Evolutionary conservation across 2,329 filamentous ascomycete species (phyloP).

Genomic region (Esteya vermicola): DNA sequence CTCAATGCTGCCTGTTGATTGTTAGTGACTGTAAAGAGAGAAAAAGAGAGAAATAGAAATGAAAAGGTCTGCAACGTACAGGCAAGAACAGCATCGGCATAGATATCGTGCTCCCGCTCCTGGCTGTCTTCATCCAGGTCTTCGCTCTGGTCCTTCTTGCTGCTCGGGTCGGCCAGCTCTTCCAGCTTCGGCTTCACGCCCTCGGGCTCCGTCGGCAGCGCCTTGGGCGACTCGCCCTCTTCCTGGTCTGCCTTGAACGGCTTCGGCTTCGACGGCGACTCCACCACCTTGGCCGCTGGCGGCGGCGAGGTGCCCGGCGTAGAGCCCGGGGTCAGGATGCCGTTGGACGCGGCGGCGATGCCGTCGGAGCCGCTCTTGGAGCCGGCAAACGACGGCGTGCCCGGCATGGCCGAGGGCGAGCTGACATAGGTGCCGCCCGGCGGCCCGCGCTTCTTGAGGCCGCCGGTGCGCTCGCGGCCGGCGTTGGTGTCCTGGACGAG

Average conservation of each 20-base stretch:
- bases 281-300: conserved; percentile 26
- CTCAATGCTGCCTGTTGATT: conserved; percentile 66
- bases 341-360: conserved; percentile 29
- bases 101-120: conserved; percentile 80
- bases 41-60: neutral
- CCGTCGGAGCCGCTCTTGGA: conserved; percentile 27
- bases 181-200: conserved; percentile 49
- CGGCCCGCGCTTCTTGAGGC: conserved; percentile 57
- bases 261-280: conserved; percentile 46
- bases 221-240: conserved; percentile 67
- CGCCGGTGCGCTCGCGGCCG: conserved; percentile 41
- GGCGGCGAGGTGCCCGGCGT: conserved; percentile 56
- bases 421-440: conserved; percentile 42
- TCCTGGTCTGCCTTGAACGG: conserved; percentile 64
- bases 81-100: conserved; percentile 77
- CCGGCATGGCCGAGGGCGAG: conserved; percentile 48
- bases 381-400: too few relatives aligned
- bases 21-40: conserved; percentile 16
- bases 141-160: conserved; percentile 50
- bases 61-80: conserved; percentile 45
- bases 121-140: conserved; percentile 58
- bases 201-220: conserved; percentile 56
- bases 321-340: conserved; percentile 52
- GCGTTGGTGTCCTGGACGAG: conserved; percentile 74
- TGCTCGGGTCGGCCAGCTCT: conserved; percentile 44